These are phyloP conservation scores for Aquanectria penicillioides DNA, from an alignment of 2,329 filamentous ascomycete genomes.

Conservation along the genomic window DNA sequence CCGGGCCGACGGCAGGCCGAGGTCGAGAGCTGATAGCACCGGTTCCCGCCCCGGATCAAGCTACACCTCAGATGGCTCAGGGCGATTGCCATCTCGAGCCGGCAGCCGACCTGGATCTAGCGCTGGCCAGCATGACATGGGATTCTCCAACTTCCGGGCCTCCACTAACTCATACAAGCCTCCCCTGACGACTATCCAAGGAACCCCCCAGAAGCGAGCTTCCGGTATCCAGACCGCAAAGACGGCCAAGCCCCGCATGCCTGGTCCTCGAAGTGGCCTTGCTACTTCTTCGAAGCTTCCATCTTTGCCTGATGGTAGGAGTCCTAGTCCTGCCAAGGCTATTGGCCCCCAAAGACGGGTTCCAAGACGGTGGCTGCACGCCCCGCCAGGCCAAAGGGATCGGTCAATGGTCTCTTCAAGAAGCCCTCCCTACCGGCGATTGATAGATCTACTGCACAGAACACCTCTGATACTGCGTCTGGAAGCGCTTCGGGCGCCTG, in stretches of 20 bases:
- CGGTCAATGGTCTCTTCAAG: constrained; percentile 62
- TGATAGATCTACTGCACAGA: constrained; percentile 33
- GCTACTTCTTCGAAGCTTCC: constrained; percentile 41
- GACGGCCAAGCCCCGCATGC: constrained; percentile 38
- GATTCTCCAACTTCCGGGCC: constrained; percentile 52
- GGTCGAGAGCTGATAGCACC: constrained; percentile 57
- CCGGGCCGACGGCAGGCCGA: constrained; percentile 56
- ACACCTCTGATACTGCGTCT: no score
- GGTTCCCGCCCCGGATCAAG: constrained; percentile 65
- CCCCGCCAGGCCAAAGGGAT: constrained; percentile 60
- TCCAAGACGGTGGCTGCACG: constrained; percentile 59
- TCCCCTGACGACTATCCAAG: constrained; percentile 54
- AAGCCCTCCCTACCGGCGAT: constrained; percentile 63
- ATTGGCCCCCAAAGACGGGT: constrained; percentile 49
- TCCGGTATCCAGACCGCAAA: constrained; percentile 34
- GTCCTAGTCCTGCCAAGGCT: constrained; percentile 54
- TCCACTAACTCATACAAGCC: constrained; percentile 56
- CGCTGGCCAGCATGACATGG: constrained; percentile 56
- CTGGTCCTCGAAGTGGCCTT: constrained; percentile 36
- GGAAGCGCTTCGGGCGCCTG: constrained; percentile 37
- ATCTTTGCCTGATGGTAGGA: constrained; percentile 39
- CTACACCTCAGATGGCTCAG: constrained; percentile 70
- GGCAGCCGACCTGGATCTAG: constrained; percentile 66
- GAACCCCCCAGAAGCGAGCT: constrained; percentile 52
- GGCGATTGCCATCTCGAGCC: constrained; percentile 58